Percentiles rank a stretch among this genome's conserved stretches.
These are phyloP conservation scores for Penicillium ochrochloron DNA, from an alignment of 495 filamentous ascomycete genomes.

Conservation along the genomic window DNA sequence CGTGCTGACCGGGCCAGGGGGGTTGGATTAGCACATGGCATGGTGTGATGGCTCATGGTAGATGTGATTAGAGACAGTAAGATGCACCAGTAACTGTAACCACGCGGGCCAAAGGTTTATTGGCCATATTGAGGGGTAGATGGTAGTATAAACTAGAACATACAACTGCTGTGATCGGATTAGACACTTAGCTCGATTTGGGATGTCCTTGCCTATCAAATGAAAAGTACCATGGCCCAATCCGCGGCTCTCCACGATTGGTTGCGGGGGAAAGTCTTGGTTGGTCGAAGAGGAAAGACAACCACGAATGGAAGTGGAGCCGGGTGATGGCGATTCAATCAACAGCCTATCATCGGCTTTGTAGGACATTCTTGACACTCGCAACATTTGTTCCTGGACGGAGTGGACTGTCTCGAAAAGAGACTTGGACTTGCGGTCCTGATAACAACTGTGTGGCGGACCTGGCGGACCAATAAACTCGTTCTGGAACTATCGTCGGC, in stretches of 20 bases:
- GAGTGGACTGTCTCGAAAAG: neutral
- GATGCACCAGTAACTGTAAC: neutral
- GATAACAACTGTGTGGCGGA: constrained; percentile 3
- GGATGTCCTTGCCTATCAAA: neutral
- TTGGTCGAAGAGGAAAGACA: neutral
- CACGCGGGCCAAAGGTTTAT: neutral
- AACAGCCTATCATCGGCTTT: neutral
- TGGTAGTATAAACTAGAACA: neutral
- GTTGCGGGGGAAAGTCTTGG: neutral
- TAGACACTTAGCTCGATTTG: neutral
- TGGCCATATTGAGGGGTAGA: neutral
- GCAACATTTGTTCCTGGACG: neutral
- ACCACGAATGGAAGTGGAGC: neutral
- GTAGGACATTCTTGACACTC: neutral
- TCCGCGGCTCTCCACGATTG: neutral
- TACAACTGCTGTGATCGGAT: neutral
- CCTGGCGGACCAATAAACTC: constrained; percentile 1
- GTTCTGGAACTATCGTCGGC: neutral
- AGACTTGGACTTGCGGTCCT: too few species aligned
- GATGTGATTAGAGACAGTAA: neutral
- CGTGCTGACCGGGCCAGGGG: neutral
- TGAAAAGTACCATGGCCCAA: neutral
- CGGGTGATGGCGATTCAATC: neutral
- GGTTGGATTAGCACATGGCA: neutral
- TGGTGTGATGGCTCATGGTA: neutral